phyloP scores from a whole-genome alignment of 768 basidiomycete species.

The Phlegmacium glaucopus region DNA sequence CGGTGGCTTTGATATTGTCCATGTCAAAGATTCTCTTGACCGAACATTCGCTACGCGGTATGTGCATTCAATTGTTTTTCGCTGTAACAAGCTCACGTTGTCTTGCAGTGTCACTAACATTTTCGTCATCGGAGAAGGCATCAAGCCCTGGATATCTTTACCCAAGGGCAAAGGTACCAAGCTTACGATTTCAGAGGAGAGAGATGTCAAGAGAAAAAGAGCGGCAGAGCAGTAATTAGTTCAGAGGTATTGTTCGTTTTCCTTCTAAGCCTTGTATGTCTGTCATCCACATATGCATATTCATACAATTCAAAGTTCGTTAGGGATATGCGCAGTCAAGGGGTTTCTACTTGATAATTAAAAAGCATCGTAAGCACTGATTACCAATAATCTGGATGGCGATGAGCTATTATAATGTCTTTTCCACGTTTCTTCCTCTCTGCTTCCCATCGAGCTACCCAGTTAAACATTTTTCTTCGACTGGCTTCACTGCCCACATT shows the following conservation, averaged over 20 bases:
- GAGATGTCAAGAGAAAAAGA: slow-evolving; percentile 86
- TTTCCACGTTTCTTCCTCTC: slow-evolving; percentile 62
- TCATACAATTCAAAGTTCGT: slow-evolving; percentile 25
- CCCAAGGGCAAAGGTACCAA: slow-evolving; percentile 98
- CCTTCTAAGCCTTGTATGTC: slow-evolving; percentile 39
- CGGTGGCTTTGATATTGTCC: slow-evolving; percentile 98
- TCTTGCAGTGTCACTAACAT: slow-evolving; percentile 84
- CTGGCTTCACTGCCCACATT: slow-evolving; percentile 75
- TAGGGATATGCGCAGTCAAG: slow-evolving; percentile 1
- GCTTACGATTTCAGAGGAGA: slow-evolving; percentile 95
- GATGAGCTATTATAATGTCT: slow-evolving; percentile 34
- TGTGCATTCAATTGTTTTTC: slow-evolving; percentile 22
- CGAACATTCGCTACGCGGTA: slow-evolving; percentile 97
- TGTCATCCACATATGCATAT: slow-evolving; percentile 26
- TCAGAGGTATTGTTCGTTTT: slow-evolving; percentile 12
- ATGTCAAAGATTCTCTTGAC: slow-evolving; percentile 94
- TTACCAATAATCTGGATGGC: slow-evolving; percentile 50
- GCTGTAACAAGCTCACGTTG: not conserved
- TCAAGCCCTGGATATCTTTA: slow-evolving; percentile 94
- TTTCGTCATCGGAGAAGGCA: slow-evolving; percentile 95
- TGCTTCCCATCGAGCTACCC: slow-evolving; percentile 86
- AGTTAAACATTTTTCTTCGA: slow-evolving; percentile 81
- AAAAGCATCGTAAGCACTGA: not conserved
- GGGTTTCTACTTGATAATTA: no score
- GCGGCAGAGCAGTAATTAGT: slow-evolving; percentile 58